A percentile compares a stretch with the other conserved stretches of the same genome.
phyloP scores from a whole-genome alignment of 1,284 basidiomycete species.

The Rhodotorula sp. region DNA sequence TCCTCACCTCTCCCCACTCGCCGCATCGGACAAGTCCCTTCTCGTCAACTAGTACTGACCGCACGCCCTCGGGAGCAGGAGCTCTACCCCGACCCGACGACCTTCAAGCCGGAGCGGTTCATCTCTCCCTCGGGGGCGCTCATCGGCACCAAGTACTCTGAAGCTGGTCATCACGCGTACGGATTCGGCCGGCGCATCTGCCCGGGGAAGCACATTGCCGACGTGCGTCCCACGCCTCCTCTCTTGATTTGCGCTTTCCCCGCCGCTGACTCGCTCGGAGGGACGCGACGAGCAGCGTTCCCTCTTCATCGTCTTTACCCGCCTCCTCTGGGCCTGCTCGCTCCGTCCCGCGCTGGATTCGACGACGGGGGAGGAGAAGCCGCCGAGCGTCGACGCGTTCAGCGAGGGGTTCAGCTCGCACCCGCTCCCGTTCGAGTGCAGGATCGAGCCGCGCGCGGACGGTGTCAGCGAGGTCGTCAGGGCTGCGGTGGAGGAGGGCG shows the following conservation, averaged over 20 bases:
- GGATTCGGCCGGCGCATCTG: slow-evolving; percentile 40
- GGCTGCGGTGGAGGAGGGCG: slow-evolving; percentile 2
- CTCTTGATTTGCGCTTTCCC: too few species aligned
- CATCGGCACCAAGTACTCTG: slow-evolving; percentile 40
- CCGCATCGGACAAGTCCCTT: too few species aligned
- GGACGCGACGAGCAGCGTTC: slow-evolving; percentile 15
- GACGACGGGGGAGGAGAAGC: slow-evolving; percentile 6
- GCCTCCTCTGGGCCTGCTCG: slow-evolving; percentile 40
- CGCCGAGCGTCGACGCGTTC: slow-evolving; percentile 38
- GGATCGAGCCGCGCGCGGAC: slow-evolving; percentile 30
- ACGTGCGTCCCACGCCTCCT: neutral
- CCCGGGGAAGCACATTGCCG: slow-evolving; percentile 43
- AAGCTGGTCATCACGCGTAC: slow-evolving; percentile 42
- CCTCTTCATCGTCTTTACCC: slow-evolving; percentile 42
- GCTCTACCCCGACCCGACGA: slow-evolving; percentile 37
- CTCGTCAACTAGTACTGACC: neutral
- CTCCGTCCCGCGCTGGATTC: slow-evolving; percentile 26
- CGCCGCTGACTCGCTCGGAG: too few species aligned
- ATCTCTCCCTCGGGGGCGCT: slow-evolving; percentile 35
- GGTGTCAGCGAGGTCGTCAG: slow-evolving; percentile 28
- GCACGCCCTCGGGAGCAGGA: too few species aligned
- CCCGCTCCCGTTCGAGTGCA: slow-evolving; percentile 38
- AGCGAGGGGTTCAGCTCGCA: slow-evolving; percentile 45
- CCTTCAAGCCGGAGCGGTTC: slow-evolving; percentile 41
- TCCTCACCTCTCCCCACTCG: neutral